These are phyloP conservation scores for Caryopteris hybrid DNA, from an alignment of 305 asterid species.

Conservation along the genomic window DNA sequence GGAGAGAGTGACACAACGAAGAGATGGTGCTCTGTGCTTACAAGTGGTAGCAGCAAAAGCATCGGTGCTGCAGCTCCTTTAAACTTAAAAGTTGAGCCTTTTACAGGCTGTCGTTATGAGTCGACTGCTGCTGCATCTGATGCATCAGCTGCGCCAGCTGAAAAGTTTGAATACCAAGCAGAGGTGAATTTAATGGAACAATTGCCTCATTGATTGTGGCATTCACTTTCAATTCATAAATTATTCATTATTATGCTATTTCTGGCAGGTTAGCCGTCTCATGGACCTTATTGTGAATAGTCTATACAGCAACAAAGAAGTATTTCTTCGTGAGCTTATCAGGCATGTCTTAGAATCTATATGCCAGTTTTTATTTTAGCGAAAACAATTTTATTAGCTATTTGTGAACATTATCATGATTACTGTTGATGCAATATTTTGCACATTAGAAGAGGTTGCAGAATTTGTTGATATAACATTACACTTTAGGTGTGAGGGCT, in stretches of 20 bases:
- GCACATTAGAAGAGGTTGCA: background rate
- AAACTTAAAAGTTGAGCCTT: conserved; percentile 22
- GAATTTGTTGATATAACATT: background rate
- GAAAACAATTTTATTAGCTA: background rate
- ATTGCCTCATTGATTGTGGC: background rate
- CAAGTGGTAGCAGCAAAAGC: conserved; percentile 24
- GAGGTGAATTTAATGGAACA: conserved; percentile 50
- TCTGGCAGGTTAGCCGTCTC: conserved; percentile 90
- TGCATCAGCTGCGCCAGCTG: conserved; percentile 45
- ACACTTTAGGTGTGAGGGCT: background rate
- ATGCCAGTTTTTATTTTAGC: background rate
- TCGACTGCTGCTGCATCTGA: conserved; percentile 78
- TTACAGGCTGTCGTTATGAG: conserved; percentile 45
- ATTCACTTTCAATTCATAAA: background rate
- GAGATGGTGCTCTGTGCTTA: conserved; percentile 56
- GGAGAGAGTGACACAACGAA: conserved; percentile 35
- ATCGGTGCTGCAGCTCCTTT: conserved; percentile 25
- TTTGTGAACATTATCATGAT: background rate
- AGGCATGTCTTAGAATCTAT: conserved; percentile 42
- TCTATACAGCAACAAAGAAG: conserved; percentile 93
- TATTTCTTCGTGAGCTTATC: conserved; percentile 94
- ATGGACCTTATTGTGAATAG: conserved; percentile 99
- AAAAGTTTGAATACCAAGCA: conserved; percentile 95
- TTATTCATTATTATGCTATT: background rate
- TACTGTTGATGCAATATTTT: background rate